phyloP scores from a whole-genome alignment of 805 yeast genomes.

The Nakazawaea sp. region DNA sequence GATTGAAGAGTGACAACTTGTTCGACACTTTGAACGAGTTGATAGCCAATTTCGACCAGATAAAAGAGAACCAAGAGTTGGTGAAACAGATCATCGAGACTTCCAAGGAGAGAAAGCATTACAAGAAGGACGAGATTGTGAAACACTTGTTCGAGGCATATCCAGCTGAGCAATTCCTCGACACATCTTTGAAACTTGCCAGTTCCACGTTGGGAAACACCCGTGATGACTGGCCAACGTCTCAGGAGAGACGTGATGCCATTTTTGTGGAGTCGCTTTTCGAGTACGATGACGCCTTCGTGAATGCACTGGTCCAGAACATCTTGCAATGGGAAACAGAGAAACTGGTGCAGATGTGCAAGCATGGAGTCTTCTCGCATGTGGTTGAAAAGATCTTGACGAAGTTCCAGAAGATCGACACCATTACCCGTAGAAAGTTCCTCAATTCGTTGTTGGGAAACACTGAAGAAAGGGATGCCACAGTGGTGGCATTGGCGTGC shows the following conservation, averaged over 20 bases:
- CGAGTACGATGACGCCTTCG: conserved; percentile 56
- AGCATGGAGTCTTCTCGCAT: conserved; percentile 87
- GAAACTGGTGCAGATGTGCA: conserved; percentile 64
- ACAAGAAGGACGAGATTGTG: conserved; percentile 54
- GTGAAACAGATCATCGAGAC: conserved; percentile 63
- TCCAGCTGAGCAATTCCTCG: conserved; percentile 39
- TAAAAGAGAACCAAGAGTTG: conserved; percentile 64
- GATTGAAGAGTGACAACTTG: conserved; percentile 53
- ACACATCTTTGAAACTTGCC: conserved; percentile 57
- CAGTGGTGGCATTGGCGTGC: conserved; percentile 55
- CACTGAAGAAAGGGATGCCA: conserved; percentile 20
- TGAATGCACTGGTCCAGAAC: conserved; percentile 51
- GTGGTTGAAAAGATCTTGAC: conserved; percentile 65
- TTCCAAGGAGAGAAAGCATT: conserved; percentile 49
- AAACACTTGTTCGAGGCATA: conserved; percentile 27
- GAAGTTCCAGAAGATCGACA: conserved; percentile 35
- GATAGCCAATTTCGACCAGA: conserved; percentile 56
- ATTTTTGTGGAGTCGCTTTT: conserved; percentile 68
- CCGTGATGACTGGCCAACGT: conserved; percentile 87
- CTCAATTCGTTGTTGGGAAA: conserved; percentile 55
- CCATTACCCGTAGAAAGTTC: conserved; percentile 57
- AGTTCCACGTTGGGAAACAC: conserved; percentile 76
- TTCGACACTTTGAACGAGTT: conserved; percentile 49
- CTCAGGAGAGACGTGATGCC: conserved; percentile 78
- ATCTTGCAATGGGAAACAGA: conserved; percentile 40